Base-by-base conservation (phyloP, 2,329 filamentous ascomycete genomes). In the Alternaria infectoria region DNA sequence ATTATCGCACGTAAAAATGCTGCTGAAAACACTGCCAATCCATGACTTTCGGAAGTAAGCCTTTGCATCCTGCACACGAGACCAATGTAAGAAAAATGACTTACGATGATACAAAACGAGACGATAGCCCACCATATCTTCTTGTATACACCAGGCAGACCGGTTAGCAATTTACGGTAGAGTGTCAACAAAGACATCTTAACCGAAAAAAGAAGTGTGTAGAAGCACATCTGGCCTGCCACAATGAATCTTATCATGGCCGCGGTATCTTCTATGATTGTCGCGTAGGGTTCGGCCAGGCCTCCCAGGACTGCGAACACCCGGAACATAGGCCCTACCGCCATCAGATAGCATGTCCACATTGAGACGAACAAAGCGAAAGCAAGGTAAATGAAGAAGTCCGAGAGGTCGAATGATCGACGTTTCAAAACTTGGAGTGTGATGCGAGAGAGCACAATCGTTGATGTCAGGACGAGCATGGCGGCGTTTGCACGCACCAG, bases 71-170 rank as follows among this genome's bases (percentile, higher is more conserved):
- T 30, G 28, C 12, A 6, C 28, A 30, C 28, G 28, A 30, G 3
- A 30, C 28, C 28, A 13, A 30, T 30, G 12, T 13, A 12, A 30
- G 28, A 30, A 30, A 6, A 13, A 30, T 6, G 28, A 30, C 47
- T 46, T 19, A 62, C 59, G 40, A 54, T 5, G 4, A 43, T 15
- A 28, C 73, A 78, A 59, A 80, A 78, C 1, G 65, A 62, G 19
- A 79, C 23, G 4, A 80, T 72, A 2, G 55, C 65, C 74, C 75
- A 79, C 81, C 80, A 82, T 54, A 80, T 70, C n/a, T 66, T 74
- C 26, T 69, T 71, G 40, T 81, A 76, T 3, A 72, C 64, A 3
- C 61, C 61, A 8, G 54, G 32, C 3, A 78, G 57, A 54, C 79
- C 56, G 11, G 23, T 44, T 8, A 68, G 67, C 12, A 81, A 59